Conservation (phyloP, 1,139 yeast genomes). For the Blastobotrys buckinghamii region DNA sequence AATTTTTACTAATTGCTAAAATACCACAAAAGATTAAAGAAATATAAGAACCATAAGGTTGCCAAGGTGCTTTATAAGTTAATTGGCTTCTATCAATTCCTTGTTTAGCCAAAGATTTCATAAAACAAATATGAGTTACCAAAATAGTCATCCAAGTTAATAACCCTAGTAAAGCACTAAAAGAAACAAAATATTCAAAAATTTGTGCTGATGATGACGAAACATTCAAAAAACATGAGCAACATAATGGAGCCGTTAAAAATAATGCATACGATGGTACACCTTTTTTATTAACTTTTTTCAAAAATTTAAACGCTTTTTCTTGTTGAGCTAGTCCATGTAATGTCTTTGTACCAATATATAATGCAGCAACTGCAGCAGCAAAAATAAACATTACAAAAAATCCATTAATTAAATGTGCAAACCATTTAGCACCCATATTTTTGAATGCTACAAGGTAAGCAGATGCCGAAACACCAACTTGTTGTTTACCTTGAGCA, state of each 20-base stretch:
- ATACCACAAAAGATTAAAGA: slow-evolving; percentile 52
- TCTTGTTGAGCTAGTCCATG: slow-evolving; percentile 60
- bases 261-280: slow-evolving; percentile 53
- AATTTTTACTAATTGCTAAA: slow-evolving; percentile 64
- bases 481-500: slow-evolving; percentile 31
- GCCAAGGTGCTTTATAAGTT: slow-evolving; percentile 47
- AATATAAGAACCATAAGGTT: slow-evolving; percentile 48
- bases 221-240: slow-evolving; percentile 54
- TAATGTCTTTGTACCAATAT: slow-evolving; percentile 63
- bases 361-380: slow-evolving; percentile 68
- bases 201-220: slow-evolving; percentile 38
- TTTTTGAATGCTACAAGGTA: slow-evolving; percentile 56
- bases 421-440: slow-evolving; percentile 55
- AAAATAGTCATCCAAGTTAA: slow-evolving; percentile 51
- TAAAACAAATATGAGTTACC: slow-evolving; percentile 44
- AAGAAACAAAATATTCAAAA: slow-evolving; percentile 49
- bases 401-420: slow-evolving; percentile 63
- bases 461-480: slow-evolving; percentile 58
- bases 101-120: slow-evolving; percentile 52
- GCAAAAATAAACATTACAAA: slow-evolving; percentile 64
- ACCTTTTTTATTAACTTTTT: slow-evolving; percentile 58
- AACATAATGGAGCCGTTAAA: slow-evolving; percentile 43
- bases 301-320: slow-evolving; percentile 55
- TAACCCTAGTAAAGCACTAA: slow-evolving; percentile 49
- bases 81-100: slow-evolving; percentile 45